Conservation (phyloP, 2,329 filamentous ascomycete species). For the Trichoderma citrinoviride region DNA sequence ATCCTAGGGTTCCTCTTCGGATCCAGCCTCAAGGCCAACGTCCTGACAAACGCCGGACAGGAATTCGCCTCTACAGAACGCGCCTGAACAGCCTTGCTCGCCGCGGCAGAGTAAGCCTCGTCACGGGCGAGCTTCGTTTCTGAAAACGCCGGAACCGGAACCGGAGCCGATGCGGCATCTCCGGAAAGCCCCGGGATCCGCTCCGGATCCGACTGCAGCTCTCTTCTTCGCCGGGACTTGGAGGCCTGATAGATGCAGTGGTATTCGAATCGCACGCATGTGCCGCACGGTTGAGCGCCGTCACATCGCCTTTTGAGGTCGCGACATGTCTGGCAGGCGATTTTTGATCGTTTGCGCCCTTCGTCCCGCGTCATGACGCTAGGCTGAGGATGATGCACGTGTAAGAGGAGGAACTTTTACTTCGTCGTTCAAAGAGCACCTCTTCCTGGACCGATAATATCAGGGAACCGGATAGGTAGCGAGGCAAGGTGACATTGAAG, state of each 20-base stretch:
- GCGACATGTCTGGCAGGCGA: slow-evolving; percentile 10
- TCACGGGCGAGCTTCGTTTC: background rate
- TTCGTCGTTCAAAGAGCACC: background rate
- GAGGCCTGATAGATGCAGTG: background rate
- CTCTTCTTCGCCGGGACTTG: background rate
- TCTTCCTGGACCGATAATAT: background rate
- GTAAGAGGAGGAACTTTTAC: too few species aligned
- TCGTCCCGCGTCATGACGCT: background rate
- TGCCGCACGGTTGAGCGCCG: slow-evolving; percentile 6
- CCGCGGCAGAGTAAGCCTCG: background rate
- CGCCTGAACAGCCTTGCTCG: background rate
- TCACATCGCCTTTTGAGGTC: slow-evolving; percentile 8
- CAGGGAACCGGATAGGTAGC: background rate
- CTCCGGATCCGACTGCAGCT: background rate
- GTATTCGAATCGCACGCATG: slow-evolving; percentile 11
- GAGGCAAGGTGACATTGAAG: background rate
- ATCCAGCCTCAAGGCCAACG: background rate
- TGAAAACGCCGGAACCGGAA: background rate
- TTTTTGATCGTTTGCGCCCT: slow-evolving; percentile 7
- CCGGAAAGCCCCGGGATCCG: background rate
- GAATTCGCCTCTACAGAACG: slow-evolving; percentile 12
- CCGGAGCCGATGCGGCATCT: background rate
- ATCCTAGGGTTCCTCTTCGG: slow-evolving; percentile 5
- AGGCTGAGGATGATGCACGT: background rate
- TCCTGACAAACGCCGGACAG: slow-evolving; percentile 2